Base-by-base conservation (phyloP, 176 grass and related monocot genomes). In the Raddia guianensis region DNA sequence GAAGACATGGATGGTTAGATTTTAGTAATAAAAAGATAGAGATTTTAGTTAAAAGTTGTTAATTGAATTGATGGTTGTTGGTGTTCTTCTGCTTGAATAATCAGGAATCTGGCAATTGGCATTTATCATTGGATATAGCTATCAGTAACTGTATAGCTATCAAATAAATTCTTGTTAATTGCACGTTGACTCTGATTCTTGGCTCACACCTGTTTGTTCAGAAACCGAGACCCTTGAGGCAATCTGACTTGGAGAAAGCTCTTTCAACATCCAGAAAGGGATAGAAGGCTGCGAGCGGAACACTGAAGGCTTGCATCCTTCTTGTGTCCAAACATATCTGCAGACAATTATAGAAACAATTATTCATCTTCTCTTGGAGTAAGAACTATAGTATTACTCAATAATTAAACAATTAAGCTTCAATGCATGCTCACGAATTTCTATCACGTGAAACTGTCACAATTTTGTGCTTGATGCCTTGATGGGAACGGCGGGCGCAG, bases 301-400 rank as follows among this genome's bases (percentile, higher is more conserved):
- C 63, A 4, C 12, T 59, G 13, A 72, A 0, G 86, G 75, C 11
- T 37, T 84, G 8, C 87, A 87, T 80, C 89, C 92, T 84, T 98
- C 96, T 89, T 91, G 88, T 72, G 88, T 95, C 96, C 96, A 98
- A 58, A 98, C 96, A 93, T 95, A 98, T 86, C 96, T 98, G 77
- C 45, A 71, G 73, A 42, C 8, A 80, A 78, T 27, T 27, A 27
- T 60, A 48, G 16, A 56, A 50, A 14, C n/a, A 15, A 8, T 3
- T 48, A 73, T 77, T 10, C 63, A 50, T 84, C 18, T 20, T 55
- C 18, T 18, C 21, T 53, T 63, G 18, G 62, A 75, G 21, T 63
- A 66, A 53, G 18, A 45, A 73, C 7, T 2, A 83, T 6, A 21
- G 52, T 12, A 57, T 27, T 73, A 63, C 21, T 77, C 83, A 35